Evolutionary conservation across 192 early-diverging fungal genomes (phyloP), one percentile per base, ranked within the genome.

Genomic region (Mortierella antarctica): DNA sequence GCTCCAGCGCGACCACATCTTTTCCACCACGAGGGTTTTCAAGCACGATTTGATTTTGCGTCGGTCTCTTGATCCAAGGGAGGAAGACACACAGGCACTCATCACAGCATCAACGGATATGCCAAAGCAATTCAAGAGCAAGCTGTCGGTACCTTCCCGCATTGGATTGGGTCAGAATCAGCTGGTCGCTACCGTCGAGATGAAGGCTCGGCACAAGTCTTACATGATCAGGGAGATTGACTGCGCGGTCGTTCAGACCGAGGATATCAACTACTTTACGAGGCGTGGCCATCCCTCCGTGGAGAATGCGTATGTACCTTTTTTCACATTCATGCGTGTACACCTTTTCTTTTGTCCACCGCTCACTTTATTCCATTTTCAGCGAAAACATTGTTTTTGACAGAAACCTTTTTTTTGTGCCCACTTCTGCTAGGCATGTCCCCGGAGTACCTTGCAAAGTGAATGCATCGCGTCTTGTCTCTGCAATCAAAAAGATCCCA

Each of bases 221-320:
- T 80, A 62, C 11, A 80, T 80, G 64, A 45, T 80, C 68, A 67
- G 54, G 49, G 77, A 80, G 54, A 62, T 80, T 23, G 70, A 80
- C 15, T 72, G 69, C 42, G 45, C 65, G 2, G 59, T 80, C 42
- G 70, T 80, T 20, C 77, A 80, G 65, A 80, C 70, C 0, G 77
- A 80, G 48, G 52, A 68, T 44, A 72, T 80, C 23, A 50, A 62
- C 52, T 80, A 72, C 48, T 10, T 14, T 6, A 80, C 77, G 9
- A 59, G 46, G 39, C 49, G 39, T 8, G 45, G n/a, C n/a, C 77
- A 80, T 62, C 69, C 77, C 39, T 46, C 47, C 13, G 60, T 80
- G 17, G 65, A 59, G 10, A 67, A 71, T 64, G 77, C 77, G 77
- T 80, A 72, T 68, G 77, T 80, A 47, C 20, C 1, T 23, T 53